Percentiles rank a stretch among this genome's conserved stretches.
These are phyloP conservation scores for Pilasporangium apinafurcum DNA, from an alignment of 352 stramenopile genomes.

Conservation along the genomic window DNA sequence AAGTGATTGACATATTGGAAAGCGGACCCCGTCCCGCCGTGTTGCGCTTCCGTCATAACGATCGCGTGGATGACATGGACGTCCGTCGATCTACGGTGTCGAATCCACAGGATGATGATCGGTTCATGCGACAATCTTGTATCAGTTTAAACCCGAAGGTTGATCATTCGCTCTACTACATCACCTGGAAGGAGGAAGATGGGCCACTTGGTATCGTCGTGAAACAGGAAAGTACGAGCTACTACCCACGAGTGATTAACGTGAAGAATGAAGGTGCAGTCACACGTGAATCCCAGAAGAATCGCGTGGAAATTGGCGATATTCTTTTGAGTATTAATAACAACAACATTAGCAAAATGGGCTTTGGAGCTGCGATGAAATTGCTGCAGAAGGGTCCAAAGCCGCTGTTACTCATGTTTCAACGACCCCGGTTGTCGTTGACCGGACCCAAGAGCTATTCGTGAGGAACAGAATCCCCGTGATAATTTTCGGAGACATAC, in stretches of 20 bases:
- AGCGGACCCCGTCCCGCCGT: conserved; percentile 69
- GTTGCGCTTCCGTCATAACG: conserved; percentile 79
- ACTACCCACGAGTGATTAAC: conserved; percentile 84
- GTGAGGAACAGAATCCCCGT: no score
- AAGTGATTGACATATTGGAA: conserved; percentile 83
- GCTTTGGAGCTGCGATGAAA: conserved; percentile 80
- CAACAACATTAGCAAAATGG: conserved; percentile 90
- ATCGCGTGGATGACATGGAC: conserved; percentile 50
- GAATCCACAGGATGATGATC: conserved; percentile 66
- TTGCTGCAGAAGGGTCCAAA: conserved; percentile 83
- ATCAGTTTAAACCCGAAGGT: conserved; percentile 80
- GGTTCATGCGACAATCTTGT: conserved; percentile 58
- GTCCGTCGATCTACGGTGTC: conserved; percentile 38
- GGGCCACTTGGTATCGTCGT: conserved; percentile 81
- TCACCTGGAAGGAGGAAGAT: conserved; percentile 87
- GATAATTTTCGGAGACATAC: no score
- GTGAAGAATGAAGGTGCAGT: conserved; percentile 85
- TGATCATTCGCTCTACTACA: conserved; percentile 83
- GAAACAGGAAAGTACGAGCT: conserved; percentile 81
- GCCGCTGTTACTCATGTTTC: conserved; percentile 83
- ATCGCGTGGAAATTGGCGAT: conserved; percentile 77
- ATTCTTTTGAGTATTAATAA: conserved; percentile 86
- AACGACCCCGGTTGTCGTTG: conserved; percentile 45
- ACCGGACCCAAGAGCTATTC: no score
- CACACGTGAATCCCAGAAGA: conserved; percentile 74